Percentiles rank a stretch among this genome's conserved stretches.
Evolutionary conservation across 106 monocot species (phyloP).

Genomic region (Acanthochlamys bracteata): DNA sequence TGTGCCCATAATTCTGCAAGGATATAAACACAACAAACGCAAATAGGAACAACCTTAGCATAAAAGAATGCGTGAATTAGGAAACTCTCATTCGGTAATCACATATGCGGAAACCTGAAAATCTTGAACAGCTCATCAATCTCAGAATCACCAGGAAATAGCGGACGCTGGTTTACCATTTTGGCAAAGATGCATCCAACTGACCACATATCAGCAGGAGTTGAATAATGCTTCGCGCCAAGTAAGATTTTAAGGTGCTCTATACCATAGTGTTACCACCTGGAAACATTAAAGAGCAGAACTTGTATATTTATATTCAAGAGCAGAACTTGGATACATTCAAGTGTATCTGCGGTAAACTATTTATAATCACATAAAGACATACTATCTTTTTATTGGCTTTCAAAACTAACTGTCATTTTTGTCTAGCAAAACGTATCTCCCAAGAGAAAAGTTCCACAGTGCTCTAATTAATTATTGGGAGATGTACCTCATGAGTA

Average conservation of each 20-base stretch:
- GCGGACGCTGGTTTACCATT: conserved; percentile 77
- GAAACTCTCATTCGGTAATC: not conserved
- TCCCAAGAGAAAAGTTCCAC: not conserved
- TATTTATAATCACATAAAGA: not conserved
- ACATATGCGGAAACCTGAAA: conserved; percentile 52
- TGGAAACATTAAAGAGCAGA: conserved; percentile 14
- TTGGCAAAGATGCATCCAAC: conserved; percentile 99
- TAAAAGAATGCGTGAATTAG: conserved; percentile 3
- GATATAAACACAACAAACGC: conserved; percentile 2
- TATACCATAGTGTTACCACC: conserved; percentile 98
- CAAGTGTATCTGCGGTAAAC: not conserved
- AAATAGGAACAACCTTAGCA: not conserved
- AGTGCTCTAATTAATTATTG: not conserved
- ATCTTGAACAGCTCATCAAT: conserved; percentile 96
- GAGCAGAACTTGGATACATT: not conserved
- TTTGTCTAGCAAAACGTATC: too few species aligned
- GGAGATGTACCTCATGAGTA: conserved; percentile 78
- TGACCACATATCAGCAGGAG: conserved; percentile 98
- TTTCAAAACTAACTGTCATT: too few species aligned
- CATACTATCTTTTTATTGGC: not conserved
- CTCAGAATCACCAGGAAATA: conserved; percentile 97
- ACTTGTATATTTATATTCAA: not conserved
- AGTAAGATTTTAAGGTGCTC: conserved; percentile 96
- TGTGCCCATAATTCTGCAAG: conserved; percentile 71
- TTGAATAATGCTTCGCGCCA: conserved; percentile 83